Percentiles rank a stretch among this genome's conserved stretches.
Conservation (phyloP, 345 rosid genomes). For the Eucalyptus lansdowneana region DNA sequence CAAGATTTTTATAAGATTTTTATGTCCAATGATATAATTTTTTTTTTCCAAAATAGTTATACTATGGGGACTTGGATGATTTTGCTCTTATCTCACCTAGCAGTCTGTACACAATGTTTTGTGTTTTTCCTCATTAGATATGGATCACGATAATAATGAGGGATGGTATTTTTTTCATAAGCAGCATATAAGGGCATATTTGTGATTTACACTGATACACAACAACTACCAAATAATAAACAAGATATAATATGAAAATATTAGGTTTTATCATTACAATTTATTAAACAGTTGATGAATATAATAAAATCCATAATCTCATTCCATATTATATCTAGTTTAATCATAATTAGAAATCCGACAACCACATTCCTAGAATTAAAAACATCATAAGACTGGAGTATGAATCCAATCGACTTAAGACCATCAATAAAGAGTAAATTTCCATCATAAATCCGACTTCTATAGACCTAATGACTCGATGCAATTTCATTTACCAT, state of each 20-base stretch:
- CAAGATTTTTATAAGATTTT: too few relatives aligned
- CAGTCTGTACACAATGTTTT: neutral
- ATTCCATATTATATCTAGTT: rapidly evolving
- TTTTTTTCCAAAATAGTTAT: too few relatives aligned
- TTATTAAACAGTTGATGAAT: neutral
- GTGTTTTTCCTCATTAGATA: neutral
- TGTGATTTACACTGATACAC: neutral
- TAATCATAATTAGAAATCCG: neutral
- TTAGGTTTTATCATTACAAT: neutral
- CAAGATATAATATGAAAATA: too few relatives aligned
- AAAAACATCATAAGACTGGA: too few relatives aligned
- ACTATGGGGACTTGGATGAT: neutral
- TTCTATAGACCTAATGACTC: neutral
- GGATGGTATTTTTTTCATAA: neutral
- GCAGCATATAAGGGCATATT: neutral
- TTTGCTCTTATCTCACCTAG: neutral
- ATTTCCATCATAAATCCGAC: neutral
- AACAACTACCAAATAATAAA: neutral
- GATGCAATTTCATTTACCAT: neutral
- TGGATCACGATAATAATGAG: neutral
- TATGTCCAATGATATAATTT: too few relatives aligned
- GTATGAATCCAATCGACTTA: too few relatives aligned
- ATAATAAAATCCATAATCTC: neutral
- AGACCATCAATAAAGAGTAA: neutral
- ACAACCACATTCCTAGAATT: neutral